phyloP scores from a whole-genome alignment of 177 flowering plant genomes.

The Vitis hybrid region DNA sequence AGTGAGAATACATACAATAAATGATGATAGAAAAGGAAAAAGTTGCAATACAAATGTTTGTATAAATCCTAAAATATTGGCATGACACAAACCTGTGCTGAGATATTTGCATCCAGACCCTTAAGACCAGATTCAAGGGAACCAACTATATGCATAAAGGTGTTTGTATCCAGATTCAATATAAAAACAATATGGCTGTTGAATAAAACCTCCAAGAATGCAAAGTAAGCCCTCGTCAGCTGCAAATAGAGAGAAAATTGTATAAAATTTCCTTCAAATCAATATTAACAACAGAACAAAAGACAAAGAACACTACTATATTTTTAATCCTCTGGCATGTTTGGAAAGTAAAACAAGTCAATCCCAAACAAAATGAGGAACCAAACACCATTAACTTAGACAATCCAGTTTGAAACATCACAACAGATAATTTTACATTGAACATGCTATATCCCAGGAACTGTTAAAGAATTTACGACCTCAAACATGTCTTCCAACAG shows the following conservation, averaged over 20 bases:
- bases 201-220: conserved; percentile 88
- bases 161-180: conserved; percentile 74
- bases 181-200: conserved; percentile 69
- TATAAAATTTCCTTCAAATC: background rate
- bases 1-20: background rate
- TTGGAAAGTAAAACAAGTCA: no score
- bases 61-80: background rate
- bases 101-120: conserved; percentile 78
- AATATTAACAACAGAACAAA: background rate
- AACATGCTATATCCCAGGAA: no score
- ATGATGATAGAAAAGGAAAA: background rate
- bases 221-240: conserved; percentile 90
- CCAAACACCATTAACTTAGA: no score
- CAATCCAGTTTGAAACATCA: no score
- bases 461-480: no score
- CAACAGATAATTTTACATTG: no score
- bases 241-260: conserved; percentile 33
- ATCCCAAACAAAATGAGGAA: no score
- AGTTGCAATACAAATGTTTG: background rate
- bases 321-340: no score
- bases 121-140: conserved; percentile 97
- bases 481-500: no score
- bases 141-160: conserved; percentile 88
- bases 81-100: conserved; percentile 68
- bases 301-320: background rate